Base-by-base conservation (phyloP, 2,329 filamentous ascomycete species). In the Didymosphaeria variabile region DNA sequence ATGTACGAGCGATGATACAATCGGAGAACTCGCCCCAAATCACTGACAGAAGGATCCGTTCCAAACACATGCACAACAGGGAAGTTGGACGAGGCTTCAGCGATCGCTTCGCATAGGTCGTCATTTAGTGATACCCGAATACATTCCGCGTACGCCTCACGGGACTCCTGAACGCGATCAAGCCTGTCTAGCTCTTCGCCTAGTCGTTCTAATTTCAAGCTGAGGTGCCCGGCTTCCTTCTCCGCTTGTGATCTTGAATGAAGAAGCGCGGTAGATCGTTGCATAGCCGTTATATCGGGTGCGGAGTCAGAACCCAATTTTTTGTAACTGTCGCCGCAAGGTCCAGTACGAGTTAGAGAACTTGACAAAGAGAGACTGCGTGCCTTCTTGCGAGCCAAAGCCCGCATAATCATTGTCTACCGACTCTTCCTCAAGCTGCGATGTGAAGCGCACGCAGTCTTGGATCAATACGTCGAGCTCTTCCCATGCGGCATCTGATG, bases 341-440 rank as follows among this genome's bases (percentile, higher is more conserved):
- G 87, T 81, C 72, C 89, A 92, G 72, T 92, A 92, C 3, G 91
- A 82, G 67, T 90, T 89, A 0, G 90, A 92, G 29, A 92, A 85
- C 68, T 89, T 91, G 63, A 90, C 84, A 59, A 86, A 82, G 32
- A 68, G 71, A 7, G 64, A 68, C 26, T 67, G 66, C 8, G 68
- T 59, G 10, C 56, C 57, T 19, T 60, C 58, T 40, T 65, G 58
- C 6, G 55, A 21, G 23, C 5, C 36, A 9, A 44, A 19, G 10
- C 55, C 44, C 17, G 58, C 32, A 31, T 59, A 40, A 9, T 58
- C 55, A 10, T 59, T 58, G 3, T 59, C 49, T 9, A 60, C 59
- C 6, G 45, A 50, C 42, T 67, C 64, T 46, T 68, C 59, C 9
- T 73, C 71, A 23, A 77, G 61, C 47, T 72, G 66, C 7, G 59